Base-by-base conservation (phyloP, 768 basidiomycete genomes). In the Clavaria fumosa region DNA sequence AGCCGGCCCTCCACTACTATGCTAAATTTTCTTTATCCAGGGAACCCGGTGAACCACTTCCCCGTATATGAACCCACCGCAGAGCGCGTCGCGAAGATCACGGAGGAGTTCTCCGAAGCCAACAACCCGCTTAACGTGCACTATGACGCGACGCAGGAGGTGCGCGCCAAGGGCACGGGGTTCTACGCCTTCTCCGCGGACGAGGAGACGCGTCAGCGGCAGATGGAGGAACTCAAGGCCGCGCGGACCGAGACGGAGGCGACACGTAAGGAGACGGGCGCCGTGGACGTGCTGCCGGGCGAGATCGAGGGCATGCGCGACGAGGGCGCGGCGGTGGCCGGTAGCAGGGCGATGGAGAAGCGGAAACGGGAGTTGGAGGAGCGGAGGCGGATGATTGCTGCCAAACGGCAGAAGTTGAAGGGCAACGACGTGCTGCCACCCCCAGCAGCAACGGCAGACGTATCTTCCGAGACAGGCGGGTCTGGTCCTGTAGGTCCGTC, bases 141-240 rank as follows among this genome's bases (percentile, higher is more conserved):
- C 54, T 99, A 86, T 52, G 84, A 96, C 52, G 71, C 85, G 0
- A 66, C 71, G 1, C 61, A 58, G 35, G 93, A 99, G 57, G 76
- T 82, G 14, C 82, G 95, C 11, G 73, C 81, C 9, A 80, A 78
- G 54, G 95, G 84, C 31, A 91, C 93, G 1, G 90, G 74, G 1
- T 86, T 82, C 58, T 95, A 93, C 55, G 81, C 85, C 52, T 91
- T 97, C 56, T 85, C 86, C 9, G 69, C 54, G 2, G 88, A 95
- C 47, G 85, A 89, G 49, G 81, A 83, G 45, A 72, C 70, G 20
- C 66, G 95, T 30, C 61, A 60, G 45, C 60, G 63, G 35, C 78
- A 96, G 53, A 84, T 91, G 86, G 84, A 84, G 40, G 82, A 81
- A 39, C 60, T 97, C 9, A 71, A 67, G 41, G 53, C 59, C 3